Base-by-base conservation (phyloP, 1,284 basidiomycete species). In the Trametes versicolor region DNA sequence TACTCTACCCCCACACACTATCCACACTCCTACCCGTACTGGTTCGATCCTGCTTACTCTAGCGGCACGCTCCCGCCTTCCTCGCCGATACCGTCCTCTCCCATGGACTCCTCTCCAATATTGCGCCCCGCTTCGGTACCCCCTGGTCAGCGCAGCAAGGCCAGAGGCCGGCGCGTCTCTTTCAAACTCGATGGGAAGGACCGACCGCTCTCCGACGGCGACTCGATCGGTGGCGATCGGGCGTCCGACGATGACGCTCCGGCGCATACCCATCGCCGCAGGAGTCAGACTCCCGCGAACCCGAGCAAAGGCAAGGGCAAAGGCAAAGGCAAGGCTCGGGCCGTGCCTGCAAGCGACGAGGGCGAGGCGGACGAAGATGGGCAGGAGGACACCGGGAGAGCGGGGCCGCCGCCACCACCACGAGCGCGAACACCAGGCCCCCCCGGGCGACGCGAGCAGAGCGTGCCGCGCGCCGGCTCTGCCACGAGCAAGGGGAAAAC, bases 61-160 rank as follows among this genome's bases (percentile, higher is more conserved):
- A 75, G 72, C 55, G 82, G 78, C 8, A 83, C 84, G 0, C 66
- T 82, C 37, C 84, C 84, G 6, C 84, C 84, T 21, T 81, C 81
- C 47, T 83, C 83, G 4, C 82, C 83, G 27, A 66, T 72, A 17
- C 71, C 71, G 17, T 74, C 72, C 6, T 79, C 79, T 3, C 77
- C 60, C 15, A 51, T 67, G 15, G 50, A 63, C n/a, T 70, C 72
- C 43, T 70, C 54, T 43, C 72, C 55, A n/a, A 48, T 47, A 32
- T 69, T 58, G 29, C 68, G 55, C 27, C 67, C 59, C 17, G 72
- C 63, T 55, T 65, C 48, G 45, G 68, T 69, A 13, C 64, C 68
- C 9, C 58, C 65, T 0, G 68, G 68, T 4, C 65, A 69, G 34
- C 62, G 75, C 34, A 77, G 76, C 66, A 73, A 70, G 48, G 74